Evolutionary conservation across 2,329 filamentous ascomycete species (phyloP), one percentile per base, ranked within the genome.

Genomic region (Chaetomiaceae sp.): DNA sequence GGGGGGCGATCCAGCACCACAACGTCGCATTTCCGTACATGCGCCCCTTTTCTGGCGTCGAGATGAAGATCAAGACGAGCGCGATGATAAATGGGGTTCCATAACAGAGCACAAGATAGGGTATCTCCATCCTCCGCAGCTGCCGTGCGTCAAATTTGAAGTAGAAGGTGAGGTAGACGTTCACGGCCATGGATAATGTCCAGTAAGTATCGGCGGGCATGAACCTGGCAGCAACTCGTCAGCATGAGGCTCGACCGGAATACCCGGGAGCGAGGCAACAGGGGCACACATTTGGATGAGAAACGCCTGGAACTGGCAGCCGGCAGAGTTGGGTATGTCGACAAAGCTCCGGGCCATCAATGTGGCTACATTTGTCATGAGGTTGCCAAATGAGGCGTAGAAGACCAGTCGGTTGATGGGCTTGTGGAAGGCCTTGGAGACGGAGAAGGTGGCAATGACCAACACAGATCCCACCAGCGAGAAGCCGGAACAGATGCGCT

Each of bases 321-420:
- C 74, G 13, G 75, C 74, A 0, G 74, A 76, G 14, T 69, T 56
- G 1, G 73, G 67, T 8, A 70, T 62, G 2, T 62, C 58, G 6
- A 88, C 68, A 34, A 81, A 86, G 1, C 77, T 74, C 31, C 78
- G 76, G 0, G 85, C 83, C 62, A 92, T 87, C 30, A 92, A 67
- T 0, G 88, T 90, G 1, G 83, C 87, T 16, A 89, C 77, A 65
- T 89, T 92, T 55, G 81, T 81, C 67, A 90, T 74, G 60, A 92
- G 75, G 62, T 95, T 95, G 8, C 88, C 89, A 62, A 88, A 86
- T 0, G 86, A 86, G 6, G 89, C 88, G 65, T 86, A 93, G 66
- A 95, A 92, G 9, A 92, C 83, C 0, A 95, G 75, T 16, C 89
- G 78, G 63, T 93, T 93, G 70, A 93, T 90, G n/a, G 88, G 86